phyloP scores from a whole-genome alignment of 306 rosid species.

The Corylus heterophylla region DNA sequence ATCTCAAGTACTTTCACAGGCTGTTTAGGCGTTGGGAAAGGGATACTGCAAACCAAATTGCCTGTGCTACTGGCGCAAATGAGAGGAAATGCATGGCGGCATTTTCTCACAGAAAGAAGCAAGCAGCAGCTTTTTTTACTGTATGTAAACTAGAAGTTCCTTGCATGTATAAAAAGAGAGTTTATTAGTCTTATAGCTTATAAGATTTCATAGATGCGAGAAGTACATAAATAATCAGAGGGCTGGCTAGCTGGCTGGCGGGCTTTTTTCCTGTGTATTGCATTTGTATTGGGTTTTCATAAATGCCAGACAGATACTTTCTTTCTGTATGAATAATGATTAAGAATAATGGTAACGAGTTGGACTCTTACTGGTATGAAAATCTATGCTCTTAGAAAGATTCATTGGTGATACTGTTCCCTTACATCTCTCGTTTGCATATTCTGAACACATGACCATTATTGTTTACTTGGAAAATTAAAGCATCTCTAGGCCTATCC shows the following conservation, averaged over 20 bases:
- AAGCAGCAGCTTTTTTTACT: constrained; percentile 24
- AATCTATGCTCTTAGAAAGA: background rate
- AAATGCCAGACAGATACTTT: background rate
- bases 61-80: constrained; percentile 1
- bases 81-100: constrained; percentile 15
- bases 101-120: constrained; percentile 25
- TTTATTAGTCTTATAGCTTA: constrained; percentile 16
- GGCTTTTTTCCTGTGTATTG: background rate
- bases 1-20: constrained; percentile 4
- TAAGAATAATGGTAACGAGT: background rate
- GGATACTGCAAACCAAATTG: constrained; percentile 13
- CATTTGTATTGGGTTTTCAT: background rate
- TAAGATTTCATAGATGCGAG: constrained; percentile 24
- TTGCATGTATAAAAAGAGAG: constrained; percentile 27
- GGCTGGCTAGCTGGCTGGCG: constrained; percentile 4
- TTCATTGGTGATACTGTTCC: background rate
- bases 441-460: background rate
- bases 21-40: constrained; percentile 22
- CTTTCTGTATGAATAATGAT: background rate
- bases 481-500: background rate
- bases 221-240: constrained; percentile 39
- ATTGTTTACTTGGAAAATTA: background rate
- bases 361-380: background rate
- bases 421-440: background rate
- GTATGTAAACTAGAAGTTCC: constrained; percentile 32